Percentiles rank a stretch among this genome's conserved stretches.
These are phyloP conservation scores for Citropsis articulata DNA, from an alignment of 345 rosid species.

Conservation along the genomic window DNA sequence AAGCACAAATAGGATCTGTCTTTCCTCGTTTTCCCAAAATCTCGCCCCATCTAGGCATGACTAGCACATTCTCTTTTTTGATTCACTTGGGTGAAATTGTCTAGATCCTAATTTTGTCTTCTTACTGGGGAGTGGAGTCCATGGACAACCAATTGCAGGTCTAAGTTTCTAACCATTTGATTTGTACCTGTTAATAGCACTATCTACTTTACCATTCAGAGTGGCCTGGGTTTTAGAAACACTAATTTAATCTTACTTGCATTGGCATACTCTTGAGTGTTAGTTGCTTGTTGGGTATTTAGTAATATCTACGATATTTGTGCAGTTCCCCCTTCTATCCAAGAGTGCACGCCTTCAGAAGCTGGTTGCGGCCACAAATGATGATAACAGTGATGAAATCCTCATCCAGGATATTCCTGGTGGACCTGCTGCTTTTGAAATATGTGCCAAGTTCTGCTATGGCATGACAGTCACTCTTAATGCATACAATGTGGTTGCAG, in stretches of 20 bases:
- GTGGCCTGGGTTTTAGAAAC: neutral
- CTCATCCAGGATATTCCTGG: constrained; percentile 70
- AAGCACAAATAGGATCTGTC: neutral
- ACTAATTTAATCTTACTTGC: neutral
- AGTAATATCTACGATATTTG: constrained; percentile 9
- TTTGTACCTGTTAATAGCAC: neutral
- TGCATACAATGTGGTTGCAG: constrained; percentile 79
- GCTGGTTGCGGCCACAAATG: constrained; percentile 43
- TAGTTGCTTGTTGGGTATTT: neutral
- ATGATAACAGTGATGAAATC: constrained; percentile 58
- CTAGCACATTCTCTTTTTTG: neutral
- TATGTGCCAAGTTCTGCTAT: constrained; percentile 88
- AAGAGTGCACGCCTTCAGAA: constrained; percentile 67
- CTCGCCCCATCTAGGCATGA: neutral
- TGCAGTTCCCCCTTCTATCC: constrained; percentile 69
- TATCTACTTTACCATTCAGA: constrained; percentile 1
- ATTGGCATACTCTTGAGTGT: neutral
- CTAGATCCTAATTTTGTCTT: neutral
- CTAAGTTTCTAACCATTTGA: neutral
- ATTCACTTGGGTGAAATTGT: neutral
- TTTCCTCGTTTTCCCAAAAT: neutral
- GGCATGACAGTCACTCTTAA: constrained; percentile 89
- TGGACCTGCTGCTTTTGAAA: constrained; percentile 80
- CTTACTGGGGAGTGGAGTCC: neutral
- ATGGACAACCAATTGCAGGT: neutral